Percentiles rank a stretch among this genome's conserved stretches.
Conservation (phyloP, 495 filamentous ascomycete genomes). For the Aspergillus baeticus region DNA sequence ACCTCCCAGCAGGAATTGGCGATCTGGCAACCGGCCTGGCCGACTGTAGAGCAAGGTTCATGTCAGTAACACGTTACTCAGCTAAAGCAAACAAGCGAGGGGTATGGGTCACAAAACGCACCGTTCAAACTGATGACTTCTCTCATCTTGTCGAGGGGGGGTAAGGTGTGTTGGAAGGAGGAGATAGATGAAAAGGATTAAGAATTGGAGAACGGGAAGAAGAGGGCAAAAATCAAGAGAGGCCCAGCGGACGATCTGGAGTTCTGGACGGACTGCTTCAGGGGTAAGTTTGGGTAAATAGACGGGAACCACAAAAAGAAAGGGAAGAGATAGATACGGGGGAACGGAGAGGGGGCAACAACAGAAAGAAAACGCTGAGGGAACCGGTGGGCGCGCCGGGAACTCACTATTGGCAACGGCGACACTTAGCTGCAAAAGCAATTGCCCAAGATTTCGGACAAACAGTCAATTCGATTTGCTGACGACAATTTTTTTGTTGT, state of each 20-base stretch:
- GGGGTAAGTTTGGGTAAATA: conserved; percentile 34
- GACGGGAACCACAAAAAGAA: conserved; percentile 32
- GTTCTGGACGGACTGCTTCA: conserved; percentile 29
- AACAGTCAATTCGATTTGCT: conserved; percentile 25
- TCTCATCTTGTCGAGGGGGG: conserved; percentile 72
- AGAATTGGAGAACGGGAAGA: conserved; percentile 17
- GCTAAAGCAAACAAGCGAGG: conserved; percentile 9
- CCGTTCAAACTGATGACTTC: conserved; percentile 99
- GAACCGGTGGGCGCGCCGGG: conserved; percentile 15
- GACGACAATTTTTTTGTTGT: conserved; percentile 12
- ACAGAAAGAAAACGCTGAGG: conserved; percentile 22
- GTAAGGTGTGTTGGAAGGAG: conserved; percentile 13
- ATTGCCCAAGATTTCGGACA: conserved; percentile 11
- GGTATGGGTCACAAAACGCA: conserved; percentile 48
- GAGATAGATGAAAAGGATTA: conserved; percentile 11
- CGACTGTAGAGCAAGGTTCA: conserved; percentile 59
- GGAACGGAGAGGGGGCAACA: conserved; percentile 12
- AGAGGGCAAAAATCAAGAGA: conserved; percentile 20
- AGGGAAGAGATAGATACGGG: conserved; percentile 22
- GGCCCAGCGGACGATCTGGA: conserved; percentile 24
- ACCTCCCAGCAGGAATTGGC: conserved; percentile 99
- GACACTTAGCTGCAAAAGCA: conserved; percentile 26
- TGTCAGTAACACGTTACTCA: conserved; percentile 21
- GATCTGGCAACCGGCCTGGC: conserved; percentile 99
- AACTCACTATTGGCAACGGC: conserved; percentile 18